These are phyloP conservation scores for Nakaseomyces nivariensis DNA, from an alignment of 1,139 yeast species.

Conservation along the genomic window DNA sequence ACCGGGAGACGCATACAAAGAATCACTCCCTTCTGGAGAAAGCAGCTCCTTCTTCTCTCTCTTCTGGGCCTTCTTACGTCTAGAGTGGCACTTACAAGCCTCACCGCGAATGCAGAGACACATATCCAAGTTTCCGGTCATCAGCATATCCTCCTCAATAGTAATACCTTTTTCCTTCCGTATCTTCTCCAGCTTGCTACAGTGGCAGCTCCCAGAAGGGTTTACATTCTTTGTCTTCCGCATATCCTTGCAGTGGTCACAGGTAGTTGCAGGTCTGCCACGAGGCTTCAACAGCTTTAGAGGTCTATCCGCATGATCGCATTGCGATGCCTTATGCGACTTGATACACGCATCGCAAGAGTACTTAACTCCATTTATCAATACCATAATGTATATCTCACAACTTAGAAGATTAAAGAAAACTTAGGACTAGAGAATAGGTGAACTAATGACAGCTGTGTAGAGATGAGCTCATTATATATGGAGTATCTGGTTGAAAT, in stretches of 20 bases:
- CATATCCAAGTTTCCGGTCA: slow-evolving; percentile 21
- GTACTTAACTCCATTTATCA: slow-evolving; percentile 82
- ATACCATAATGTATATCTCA: slow-evolving; percentile 45
- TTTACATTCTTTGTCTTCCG: slow-evolving; percentile 63
- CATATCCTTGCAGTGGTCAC: slow-evolving; percentile 76
- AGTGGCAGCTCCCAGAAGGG: slow-evolving; percentile 51
- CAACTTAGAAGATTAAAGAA: no score
- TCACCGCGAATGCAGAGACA: slow-evolving; percentile 9
- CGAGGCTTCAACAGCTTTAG: slow-evolving; percentile 86
- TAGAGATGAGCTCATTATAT: no score
- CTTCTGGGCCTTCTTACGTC: slow-evolving; percentile 2
- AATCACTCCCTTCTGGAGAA: not conserved
- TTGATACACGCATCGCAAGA: slow-evolving; percentile 94
- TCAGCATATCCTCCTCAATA: slow-evolving; percentile 1
- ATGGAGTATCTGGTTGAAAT: no score
- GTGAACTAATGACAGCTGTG: no score
- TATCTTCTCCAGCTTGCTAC: slow-evolving; percentile 41
- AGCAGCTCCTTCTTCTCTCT: not conserved
- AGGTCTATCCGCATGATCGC: slow-evolving; percentile 83
- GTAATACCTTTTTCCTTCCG: slow-evolving; percentile 25
- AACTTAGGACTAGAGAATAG: no score
- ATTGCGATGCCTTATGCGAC: slow-evolving; percentile 88
- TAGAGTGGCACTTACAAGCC: slow-evolving; percentile 4
- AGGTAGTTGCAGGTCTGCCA: slow-evolving; percentile 90
- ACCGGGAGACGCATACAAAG: not conserved